Conservation (phyloP, 2,329 filamentous ascomycete species). For the Calonectria leucothoes region DNA sequence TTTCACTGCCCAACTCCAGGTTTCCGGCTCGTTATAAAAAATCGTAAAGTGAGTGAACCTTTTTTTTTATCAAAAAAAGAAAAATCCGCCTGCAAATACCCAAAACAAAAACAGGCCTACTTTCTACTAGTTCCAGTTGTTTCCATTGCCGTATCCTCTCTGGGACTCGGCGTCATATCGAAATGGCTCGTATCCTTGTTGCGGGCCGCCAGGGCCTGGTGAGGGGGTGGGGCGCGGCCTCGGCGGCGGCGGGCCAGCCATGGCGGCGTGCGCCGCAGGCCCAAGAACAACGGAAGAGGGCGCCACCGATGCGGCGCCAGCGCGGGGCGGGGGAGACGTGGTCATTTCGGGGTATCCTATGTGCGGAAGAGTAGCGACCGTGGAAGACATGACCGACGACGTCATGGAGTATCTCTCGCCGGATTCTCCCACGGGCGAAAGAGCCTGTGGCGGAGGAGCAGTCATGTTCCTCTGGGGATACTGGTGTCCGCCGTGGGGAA, state of each 20-base stretch:
- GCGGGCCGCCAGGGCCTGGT: conserved; percentile 39
- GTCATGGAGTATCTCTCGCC: conserved; percentile 41
- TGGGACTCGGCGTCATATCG: conserved; percentile 54
- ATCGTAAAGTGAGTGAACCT: conserved; percentile 20
- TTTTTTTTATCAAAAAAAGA: too few species aligned
- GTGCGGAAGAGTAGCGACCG: neutral
- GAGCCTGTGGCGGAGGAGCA: conserved; percentile 52
- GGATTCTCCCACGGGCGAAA: conserved; percentile 43
- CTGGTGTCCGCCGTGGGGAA: conserved; percentile 47
- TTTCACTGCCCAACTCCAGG: conserved; percentile 12
- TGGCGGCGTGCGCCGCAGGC: neutral
- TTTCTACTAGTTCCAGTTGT: conserved; percentile 36
- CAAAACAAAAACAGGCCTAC: neutral
- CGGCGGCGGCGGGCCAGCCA: neutral
- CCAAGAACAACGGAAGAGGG: neutral
- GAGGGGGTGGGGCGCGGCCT: conserved; percentile 8
- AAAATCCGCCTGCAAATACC: conserved; percentile 11
- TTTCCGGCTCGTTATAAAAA: neutral
- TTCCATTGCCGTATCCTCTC: conserved; percentile 41
- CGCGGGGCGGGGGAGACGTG: conserved; percentile 9
- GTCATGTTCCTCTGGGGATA: conserved; percentile 59
- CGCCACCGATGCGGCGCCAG: conserved; percentile 24
- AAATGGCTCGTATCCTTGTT: conserved; percentile 51
- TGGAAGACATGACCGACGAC: conserved; percentile 9
- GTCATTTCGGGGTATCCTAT: conserved; percentile 29